These are phyloP conservation scores for Boletus insuetus DNA, from an alignment of 768 basidiomycete species.

Conservation along the genomic window DNA sequence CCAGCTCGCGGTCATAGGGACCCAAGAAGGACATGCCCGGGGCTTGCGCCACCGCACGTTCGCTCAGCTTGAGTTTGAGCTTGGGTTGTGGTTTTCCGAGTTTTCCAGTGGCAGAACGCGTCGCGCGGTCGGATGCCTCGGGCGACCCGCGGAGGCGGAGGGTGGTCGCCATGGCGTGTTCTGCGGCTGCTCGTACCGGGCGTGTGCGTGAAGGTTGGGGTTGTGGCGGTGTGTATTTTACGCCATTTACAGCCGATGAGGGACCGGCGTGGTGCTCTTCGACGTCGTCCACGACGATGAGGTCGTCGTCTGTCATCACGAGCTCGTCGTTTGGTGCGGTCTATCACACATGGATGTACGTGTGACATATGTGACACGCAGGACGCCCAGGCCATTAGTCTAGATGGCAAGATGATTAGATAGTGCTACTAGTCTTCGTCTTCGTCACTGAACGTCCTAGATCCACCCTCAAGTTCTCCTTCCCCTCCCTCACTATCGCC, in stretches of 20 bases:
- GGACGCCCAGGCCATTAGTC: too few species aligned
- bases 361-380: conserved; percentile 16
- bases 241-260: conserved; percentile 33
- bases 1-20: conserved; percentile 89
- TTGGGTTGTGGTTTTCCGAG: conserved; percentile 60
- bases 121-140: conserved; percentile 46
- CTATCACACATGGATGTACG: background rate
- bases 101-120: conserved; percentile 52
- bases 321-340: background rate
- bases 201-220: conserved; percentile 27
- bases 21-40: conserved; percentile 89
- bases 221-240: conserved; percentile 13
- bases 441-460: conserved; percentile 10
- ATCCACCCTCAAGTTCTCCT: conserved; percentile 4
- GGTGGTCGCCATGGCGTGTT: conserved; percentile 36
- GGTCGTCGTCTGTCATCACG: conserved; percentile 52
- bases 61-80: conserved; percentile 85
- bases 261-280: conserved; percentile 41
- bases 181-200: conserved; percentile 32
- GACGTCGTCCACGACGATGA: conserved; percentile 60
- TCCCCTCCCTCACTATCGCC: conserved; percentile 13
- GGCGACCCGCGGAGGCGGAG: conserved; percentile 31
- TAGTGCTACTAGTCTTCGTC: conserved; percentile 9
- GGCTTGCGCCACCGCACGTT: conserved; percentile 75
- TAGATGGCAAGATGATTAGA: background rate